Evolutionary conservation across 148 eudicot genomes (phyloP), one percentile per base, ranked within the genome.

Genomic region (Fallopia convolvulus): DNA sequence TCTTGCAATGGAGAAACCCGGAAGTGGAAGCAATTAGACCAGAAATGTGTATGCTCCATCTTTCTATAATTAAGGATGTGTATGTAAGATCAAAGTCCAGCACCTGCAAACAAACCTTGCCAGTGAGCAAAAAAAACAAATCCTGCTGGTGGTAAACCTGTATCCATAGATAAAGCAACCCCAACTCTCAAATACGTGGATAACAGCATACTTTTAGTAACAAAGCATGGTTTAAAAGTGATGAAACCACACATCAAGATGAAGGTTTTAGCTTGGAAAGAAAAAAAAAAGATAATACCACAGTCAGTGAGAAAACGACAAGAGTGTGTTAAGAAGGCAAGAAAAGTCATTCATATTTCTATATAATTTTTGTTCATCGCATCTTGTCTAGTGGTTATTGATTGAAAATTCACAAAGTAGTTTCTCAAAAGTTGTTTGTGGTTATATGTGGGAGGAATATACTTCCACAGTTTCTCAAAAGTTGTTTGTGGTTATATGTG

Each of bases 11-110:
- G 79, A 81, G 84, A 83, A 79, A 55, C 83, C 81, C 81, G 81
- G 60, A 82, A 79, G 76, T 78, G 83, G 88, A 81, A 85, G 88
- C 82, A 82, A 82, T 87, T 84, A 83, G 99, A 84, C 88, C 85
- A 80, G 77, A 82, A 81, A 91, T 74, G 85, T 79, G 82, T 83
- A 84, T 87, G 86, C 82, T 89, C 99, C 99, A 95, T 95, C 84
- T 80, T 84, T 87, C 80, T 83, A 55, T 78, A 78, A 72, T 80
- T 76, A 75, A 79, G 79, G 74, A 72, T 76, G 79, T 85, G 74
- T 53, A 79, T 78, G 82, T 83, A 42, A 84, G 58, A 85, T 77
- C 78, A 78, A 82, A 75, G 74, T 85, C 87, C 70, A 77, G 81
- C 77, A 83, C 90, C 97, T 90, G 89, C 80, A 77, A 81, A 66